Base-by-base conservation (phyloP, 495 filamentous ascomycete genomes). In the Margaritispora aquatica region DNA sequence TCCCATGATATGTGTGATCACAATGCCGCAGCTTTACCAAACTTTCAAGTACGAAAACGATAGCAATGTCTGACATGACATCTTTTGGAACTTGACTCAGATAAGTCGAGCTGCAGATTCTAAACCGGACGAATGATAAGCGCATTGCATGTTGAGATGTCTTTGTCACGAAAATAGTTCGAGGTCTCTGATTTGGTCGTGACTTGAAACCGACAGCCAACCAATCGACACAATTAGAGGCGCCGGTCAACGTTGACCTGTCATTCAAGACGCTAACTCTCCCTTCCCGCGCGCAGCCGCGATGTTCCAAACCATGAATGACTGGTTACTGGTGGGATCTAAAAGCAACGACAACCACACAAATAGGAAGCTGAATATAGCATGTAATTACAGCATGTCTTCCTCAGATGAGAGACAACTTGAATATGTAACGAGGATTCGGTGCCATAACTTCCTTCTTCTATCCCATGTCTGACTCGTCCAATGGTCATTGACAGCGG, bases 151-250 rank as follows among this genome's bases (percentile, higher is more conserved):
- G 57, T 59, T 53, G 41, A 29, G 48, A 23, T 19, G 19, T 47
- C 31, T 41, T 46, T 49, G 48, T 21, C 1, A 47, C 20, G 22
- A 36, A 47, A 59, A 54, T 36, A 52, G 44, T 38, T 20, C 22
- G 46, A 21, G 20, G 44, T 36, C 2, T 59, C 10, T 26, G 57
- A 47, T 59, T 58, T 29, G 49, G 2, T 24, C 11, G 15, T 34
- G 31, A 23, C 44, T 47, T 51, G 56, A 59, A 59, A 59, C 57
- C 31, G 5, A 7, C 17, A 54, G 47, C 29, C 36, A 9, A 23
- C 56, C 27, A 44, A 44, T 44, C 15, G 15, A 44, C 15, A n/a
- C 29, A 5, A 26, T 52, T 49, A 21, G n/a, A 36, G 34, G 20
- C 57, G 50, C 22, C 57, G 11, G 23, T 22, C 13, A 23, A 5